A percentile compares a stretch with the other conserved stretches of the same genome.
Conservation (phyloP, 1,284 basidiomycete species). For the Neolentinus lepideus region DNA sequence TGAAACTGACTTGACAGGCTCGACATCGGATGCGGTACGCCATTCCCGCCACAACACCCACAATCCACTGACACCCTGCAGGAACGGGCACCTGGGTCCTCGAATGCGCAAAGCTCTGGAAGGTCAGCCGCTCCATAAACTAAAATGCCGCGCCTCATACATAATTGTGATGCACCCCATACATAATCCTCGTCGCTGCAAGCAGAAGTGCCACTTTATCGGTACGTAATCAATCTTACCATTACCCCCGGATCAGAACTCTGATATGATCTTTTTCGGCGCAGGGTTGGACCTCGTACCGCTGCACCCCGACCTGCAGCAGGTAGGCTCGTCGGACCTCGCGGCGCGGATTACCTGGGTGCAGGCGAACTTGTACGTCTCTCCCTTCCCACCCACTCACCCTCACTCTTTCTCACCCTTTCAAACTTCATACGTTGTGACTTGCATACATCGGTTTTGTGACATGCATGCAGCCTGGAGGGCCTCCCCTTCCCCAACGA, state of each 20-base stretch:
- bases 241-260: too few relatives aligned
- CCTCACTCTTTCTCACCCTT: constrained; percentile 5
- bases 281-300: constrained; percentile 64
- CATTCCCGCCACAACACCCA: constrained; percentile 6
- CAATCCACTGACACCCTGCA: constrained; percentile 15
- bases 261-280: background rate
- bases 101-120: constrained; percentile 53
- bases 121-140: constrained; percentile 30
- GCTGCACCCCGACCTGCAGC: constrained; percentile 54
- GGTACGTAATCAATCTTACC: constrained; percentile 40
- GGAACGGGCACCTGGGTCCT: constrained; percentile 64
- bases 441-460: background rate
- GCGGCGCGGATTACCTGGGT: constrained; percentile 59
- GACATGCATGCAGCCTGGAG: constrained; percentile 39
- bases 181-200: background rate
- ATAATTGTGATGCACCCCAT: background rate
- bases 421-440: too few relatives aligned
- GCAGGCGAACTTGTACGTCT: constrained; percentile 58
- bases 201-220: constrained; percentile 46
- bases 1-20: constrained; percentile 42
- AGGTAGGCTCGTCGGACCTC: constrained; percentile 45
- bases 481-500: constrained; percentile 59
- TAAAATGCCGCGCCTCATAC: background rate
- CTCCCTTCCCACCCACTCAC: background rate
- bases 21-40: constrained; percentile 62